Percentiles rank a stretch among this genome's conserved stretches.
phyloP scores from a whole-genome alignment of 331 rosid genomes.

The Ulmus americana region DNA sequence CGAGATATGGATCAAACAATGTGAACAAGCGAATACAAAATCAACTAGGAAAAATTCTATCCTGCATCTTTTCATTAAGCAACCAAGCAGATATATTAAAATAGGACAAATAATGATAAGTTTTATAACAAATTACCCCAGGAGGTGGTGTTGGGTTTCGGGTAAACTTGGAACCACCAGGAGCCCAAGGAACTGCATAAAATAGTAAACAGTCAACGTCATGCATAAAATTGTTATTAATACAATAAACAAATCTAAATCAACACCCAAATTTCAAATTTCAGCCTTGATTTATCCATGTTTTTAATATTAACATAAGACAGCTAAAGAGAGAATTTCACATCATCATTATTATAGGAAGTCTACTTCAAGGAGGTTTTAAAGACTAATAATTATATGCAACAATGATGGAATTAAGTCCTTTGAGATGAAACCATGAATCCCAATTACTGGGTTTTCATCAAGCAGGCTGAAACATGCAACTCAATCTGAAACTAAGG shows the following conservation, averaged over 20 bases:
- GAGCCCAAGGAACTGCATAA: conserved; percentile 92
- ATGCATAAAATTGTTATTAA: no score
- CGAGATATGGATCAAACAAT: neutral
- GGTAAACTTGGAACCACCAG: conserved; percentile 90
- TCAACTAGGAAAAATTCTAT: neutral
- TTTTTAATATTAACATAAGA: neutral
- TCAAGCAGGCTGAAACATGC: no score
- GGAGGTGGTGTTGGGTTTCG: conserved; percentile 88
- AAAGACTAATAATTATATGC: no score
- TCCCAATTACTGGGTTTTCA: no score
- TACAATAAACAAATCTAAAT: neutral
- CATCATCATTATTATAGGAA: no score
- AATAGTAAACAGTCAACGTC: neutral
- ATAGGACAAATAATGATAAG: conserved; percentile 1
- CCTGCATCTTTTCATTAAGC: neutral
- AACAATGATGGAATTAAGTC: no score
- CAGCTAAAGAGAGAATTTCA: no score
- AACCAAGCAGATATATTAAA: conserved; percentile 5
- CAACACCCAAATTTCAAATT: neutral
- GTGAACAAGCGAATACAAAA: conserved; percentile 7
- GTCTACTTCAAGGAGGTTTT: no score
- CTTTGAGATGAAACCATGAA: no score
- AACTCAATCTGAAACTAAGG: no score
- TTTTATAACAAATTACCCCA: conserved; percentile 56
- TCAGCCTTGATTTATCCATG: neutral